Conservation (phyloP, 2,329 filamentous ascomycete species). For the Fusarium ramigenum region DNA sequence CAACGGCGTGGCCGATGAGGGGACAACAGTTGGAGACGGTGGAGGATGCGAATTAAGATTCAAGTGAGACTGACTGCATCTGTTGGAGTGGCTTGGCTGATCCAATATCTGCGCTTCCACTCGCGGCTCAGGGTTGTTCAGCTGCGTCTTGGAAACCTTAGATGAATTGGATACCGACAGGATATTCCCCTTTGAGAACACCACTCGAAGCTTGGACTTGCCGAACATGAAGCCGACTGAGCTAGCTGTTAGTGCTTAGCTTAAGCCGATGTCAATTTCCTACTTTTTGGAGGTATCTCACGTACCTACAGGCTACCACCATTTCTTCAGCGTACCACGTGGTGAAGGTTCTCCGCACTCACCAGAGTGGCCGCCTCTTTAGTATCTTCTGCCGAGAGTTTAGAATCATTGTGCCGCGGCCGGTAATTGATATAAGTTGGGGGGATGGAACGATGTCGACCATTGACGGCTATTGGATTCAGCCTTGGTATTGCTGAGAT, state of each 20-base stretch:
- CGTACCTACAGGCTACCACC: constrained; percentile 12
- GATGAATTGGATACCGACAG: constrained; percentile 7
- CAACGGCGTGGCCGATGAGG: constrained; percentile 22
- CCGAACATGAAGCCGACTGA: background rate
- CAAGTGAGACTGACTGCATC: constrained; percentile 11
- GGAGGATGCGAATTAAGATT: constrained; percentile 3
- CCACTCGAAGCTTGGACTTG: background rate
- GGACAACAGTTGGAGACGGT: background rate
- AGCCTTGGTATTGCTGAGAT: constrained; percentile 1
- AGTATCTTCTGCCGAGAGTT: constrained; percentile 9
- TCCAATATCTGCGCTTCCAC: background rate
- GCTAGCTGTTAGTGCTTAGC: constrained; percentile 13
- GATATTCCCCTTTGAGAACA: constrained; percentile 5
- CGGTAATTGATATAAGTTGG: constrained; percentile 23
- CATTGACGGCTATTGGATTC: background rate
- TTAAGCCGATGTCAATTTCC: constrained; percentile 13
- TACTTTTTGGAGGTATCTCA: constrained; percentile 26
- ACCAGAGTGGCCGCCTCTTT: background rate
- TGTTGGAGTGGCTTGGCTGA: constrained; percentile 2
- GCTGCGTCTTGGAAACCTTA: background rate
- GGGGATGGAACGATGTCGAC: constrained; percentile 1
- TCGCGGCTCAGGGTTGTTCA: constrained; percentile 2
- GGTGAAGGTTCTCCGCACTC: constrained; percentile 24
- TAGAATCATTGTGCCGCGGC: constrained; percentile 5
- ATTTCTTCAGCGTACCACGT: constrained; percentile 21